Base-by-base conservation (phyloP, 352 stramenopile species). In the Ochromonadaceae sp. region DNA sequence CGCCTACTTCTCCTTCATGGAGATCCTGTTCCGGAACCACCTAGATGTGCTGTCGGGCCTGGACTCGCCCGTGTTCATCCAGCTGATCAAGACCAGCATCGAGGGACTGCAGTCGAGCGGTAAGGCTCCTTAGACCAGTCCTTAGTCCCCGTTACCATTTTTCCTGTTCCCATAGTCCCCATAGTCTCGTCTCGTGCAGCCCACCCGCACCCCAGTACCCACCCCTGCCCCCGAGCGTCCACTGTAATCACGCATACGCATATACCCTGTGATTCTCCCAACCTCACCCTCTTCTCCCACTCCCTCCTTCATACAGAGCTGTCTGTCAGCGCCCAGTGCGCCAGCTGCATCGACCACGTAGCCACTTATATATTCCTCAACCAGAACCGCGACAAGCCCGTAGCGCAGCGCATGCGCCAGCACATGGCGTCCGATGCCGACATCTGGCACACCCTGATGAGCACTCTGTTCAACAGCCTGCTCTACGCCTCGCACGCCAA, bases 21-120 rank as follows among this genome's bases (percentile, higher is more conserved):
- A 98, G 74, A 96, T 98, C 59, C 76, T 98, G 9, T 98, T 98
- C 76, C 84, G 89, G 42, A 96, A 95, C 76, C 92, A 98, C 72
- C 84, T 95, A 58, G 84, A 87, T 56, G 93, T 85, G 0, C 82
- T 96, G 0, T 85, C 97, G 39, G 78, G 80, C 12, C 74, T 98
- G 20, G 86, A 96, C 44, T 86, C 85, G 25, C 77, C 68, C 28
- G 88, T 96, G 32, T 98, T 98, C 65, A 89, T 90, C 66, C 85
- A 95, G 69, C 79, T 98, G 10, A 88, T 98, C 70, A 86, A 94
- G 63, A 90, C 90, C 58, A 74, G 96, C 36, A 78, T 88, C 62
- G 80, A 86, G 59, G 81, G 80, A 25, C 53, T 89, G 46, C 78
- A 87, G 67, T 74, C 71, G 86, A 96, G 1, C 26, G 32, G 32